Evolutionary conservation across 2,329 filamentous ascomycete species (phyloP), one percentile per base, ranked within the genome.

Genomic region (Ascochyta clinopodiicola): DNA sequence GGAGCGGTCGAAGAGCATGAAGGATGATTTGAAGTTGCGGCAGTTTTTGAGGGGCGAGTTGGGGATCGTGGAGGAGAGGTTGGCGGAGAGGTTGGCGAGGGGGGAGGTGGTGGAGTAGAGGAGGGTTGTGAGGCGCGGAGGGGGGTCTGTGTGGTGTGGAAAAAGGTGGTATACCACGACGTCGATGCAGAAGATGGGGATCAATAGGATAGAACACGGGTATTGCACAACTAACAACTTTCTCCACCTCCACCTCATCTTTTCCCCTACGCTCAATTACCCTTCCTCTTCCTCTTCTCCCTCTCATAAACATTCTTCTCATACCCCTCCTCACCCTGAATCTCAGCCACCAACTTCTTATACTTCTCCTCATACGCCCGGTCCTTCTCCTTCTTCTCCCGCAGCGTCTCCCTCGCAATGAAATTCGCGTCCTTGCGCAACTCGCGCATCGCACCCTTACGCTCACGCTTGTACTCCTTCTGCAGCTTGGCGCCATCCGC

Each of bases 301-400:
- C 89, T 84, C 78, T 96, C 93, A 83, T 98, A 98, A 44, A 84
- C 85, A 78, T 98, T 98, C 38, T 86, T 84, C 76, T 95, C 93
- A 55, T 84, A 81, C 1, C 94, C 94, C 76, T 97, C 95, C 79
- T 96, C 90, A 64, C 89, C 91, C 79, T 99, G 94, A 68, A 99
- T 97, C 83, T 97, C 93, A 9, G 93, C 91, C 66, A 98, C 87
- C 57, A 99, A 82, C 63, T 89, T 86, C 82, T 89, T 91, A 81
- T 94, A 96, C 84, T 98, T 98, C 82, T 90, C 91, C 82, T 98
- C 94, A 82, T 99, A 98, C 63, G 91, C 92, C 54, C 86, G 86
- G 81, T 98, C 95, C 80, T 87, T 88, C 80, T 91, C 90, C 84
- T 93, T 96, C 87, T 98, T 98, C 81, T 96, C 84, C 68, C 86